Evolutionary conservation across 2,329 filamentous ascomycete species (phyloP).

Genomic region (Colletotrichum godetiae): DNA sequence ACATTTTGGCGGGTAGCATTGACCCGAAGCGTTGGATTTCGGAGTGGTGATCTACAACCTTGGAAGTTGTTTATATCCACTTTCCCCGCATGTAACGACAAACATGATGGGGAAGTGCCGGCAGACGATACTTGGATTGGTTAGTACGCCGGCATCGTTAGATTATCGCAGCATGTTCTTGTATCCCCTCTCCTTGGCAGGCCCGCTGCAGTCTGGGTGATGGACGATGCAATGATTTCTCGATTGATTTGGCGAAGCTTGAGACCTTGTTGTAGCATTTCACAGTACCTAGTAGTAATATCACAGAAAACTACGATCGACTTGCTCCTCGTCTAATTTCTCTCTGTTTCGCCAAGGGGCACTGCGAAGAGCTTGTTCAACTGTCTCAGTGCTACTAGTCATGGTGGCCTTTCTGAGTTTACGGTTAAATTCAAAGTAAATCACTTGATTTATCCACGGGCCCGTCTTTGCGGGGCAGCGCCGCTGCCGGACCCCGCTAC

Average conservation of each 20-base stretch:
- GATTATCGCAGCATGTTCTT: background rate
- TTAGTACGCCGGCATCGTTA: slow-evolving; percentile 9
- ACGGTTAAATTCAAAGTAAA: background rate
- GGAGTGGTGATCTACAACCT: slow-evolving; percentile 23
- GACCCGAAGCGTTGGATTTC: slow-evolving; percentile 18
- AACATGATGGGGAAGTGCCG: slow-evolving; percentile 14
- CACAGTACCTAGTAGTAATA: no score
- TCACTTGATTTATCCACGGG: background rate
- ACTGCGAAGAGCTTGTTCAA: background rate
- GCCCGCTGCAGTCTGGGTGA: background rate
- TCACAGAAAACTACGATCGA: no score
- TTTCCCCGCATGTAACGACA: slow-evolving; percentile 20
- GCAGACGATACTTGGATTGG: slow-evolving; percentile 17
- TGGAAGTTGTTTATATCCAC: slow-evolving; percentile 18
- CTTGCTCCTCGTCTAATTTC: background rate
- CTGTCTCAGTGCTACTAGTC: background rate
- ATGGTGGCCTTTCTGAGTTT: background rate
- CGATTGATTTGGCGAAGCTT: no score
- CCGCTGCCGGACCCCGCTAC: background rate
- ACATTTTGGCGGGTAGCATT: slow-evolving; percentile 5
- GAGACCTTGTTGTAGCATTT: no score
- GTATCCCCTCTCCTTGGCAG: slow-evolving; percentile 18
- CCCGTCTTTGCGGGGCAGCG: background rate
- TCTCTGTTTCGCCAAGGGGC: background rate
- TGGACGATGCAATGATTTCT: background rate